phyloP scores from a whole-genome alignment of 139 green algal species.

The Yamagishiella unicocca region DNA sequence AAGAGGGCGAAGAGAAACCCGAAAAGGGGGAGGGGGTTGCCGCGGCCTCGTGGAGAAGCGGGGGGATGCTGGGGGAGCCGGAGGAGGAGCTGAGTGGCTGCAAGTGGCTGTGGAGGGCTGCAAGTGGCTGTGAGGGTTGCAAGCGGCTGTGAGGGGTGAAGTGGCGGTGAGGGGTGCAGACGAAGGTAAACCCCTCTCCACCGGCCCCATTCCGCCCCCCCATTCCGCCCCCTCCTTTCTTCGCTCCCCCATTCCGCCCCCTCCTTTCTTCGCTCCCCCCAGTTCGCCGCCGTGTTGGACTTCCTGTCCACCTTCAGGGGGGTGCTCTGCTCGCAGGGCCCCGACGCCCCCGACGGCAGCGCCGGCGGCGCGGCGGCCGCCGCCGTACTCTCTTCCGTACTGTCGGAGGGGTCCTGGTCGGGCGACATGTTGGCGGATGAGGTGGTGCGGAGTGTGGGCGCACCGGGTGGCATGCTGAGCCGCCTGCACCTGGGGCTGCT shows the following conservation, averaged over 20 bases:
- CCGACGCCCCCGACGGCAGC: neutral
- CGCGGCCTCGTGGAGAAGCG: too few species aligned
- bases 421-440: conserved; percentile 23
- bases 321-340: neutral
- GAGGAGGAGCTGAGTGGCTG: too few species aligned
- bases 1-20: too few species aligned
- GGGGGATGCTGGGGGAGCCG: too few species aligned
- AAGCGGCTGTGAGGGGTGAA: too few species aligned
- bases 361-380: neutral
- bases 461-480: conserved; percentile 6
- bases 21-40: too few species aligned
- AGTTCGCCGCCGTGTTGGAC: conserved; percentile 39
- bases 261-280: neutral
- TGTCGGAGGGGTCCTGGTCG: conserved; percentile 2
- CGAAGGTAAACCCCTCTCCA: too few species aligned
- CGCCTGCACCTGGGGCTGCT: conserved; percentile 25
- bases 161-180: too few species aligned
- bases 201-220: too few species aligned
- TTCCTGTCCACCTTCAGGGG: conserved; percentile 35
- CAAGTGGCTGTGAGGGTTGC: too few species aligned
- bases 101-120: too few species aligned
- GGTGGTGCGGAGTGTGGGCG: conserved; percentile 23
- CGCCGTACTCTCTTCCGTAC: neutral
- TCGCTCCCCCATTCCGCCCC: neutral
- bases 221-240: neutral